These are phyloP conservation scores for Evansstolkia leycettana DNA, from an alignment of 495 filamentous ascomycete genomes.

Conservation along the genomic window DNA sequence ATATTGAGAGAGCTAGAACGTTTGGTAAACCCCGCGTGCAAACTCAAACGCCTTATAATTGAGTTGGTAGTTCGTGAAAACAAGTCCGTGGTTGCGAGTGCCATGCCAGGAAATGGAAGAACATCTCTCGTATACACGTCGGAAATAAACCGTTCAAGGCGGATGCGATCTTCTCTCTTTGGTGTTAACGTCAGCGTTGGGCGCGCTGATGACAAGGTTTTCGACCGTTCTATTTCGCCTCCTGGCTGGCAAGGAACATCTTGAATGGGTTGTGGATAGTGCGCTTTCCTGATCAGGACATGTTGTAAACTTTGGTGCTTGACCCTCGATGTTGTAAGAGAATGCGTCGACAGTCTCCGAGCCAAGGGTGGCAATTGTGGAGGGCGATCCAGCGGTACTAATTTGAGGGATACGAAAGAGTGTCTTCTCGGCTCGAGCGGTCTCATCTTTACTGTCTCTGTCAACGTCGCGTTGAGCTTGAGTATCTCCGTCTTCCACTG, in stretches of 20 bases:
- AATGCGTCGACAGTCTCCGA: slow-evolving; percentile 70
- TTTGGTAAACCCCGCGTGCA: slow-evolving; percentile 17
- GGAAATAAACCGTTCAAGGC: slow-evolving; percentile 59
- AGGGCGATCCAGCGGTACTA: slow-evolving; percentile 61
- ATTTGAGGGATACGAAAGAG: slow-evolving; percentile 48
- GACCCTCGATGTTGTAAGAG: slow-evolving; percentile 57
- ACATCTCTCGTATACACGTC: slow-evolving; percentile 80
- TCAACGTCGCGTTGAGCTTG: slow-evolving; percentile 16
- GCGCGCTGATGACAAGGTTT: slow-evolving; percentile 5
- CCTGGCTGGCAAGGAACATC: slow-evolving; percentile 11
- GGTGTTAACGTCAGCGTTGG: slow-evolving; percentile 36
- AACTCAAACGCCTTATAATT: slow-evolving; percentile 72
- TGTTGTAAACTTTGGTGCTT: slow-evolving; percentile 39
- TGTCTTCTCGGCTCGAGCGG: slow-evolving; percentile 20
- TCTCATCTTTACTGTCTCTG: slow-evolving; percentile 12
- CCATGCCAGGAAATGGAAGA: slow-evolving; percentile 81
- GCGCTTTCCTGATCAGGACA: slow-evolving; percentile 85
- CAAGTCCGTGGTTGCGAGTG: slow-evolving; percentile 43
- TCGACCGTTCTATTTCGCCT: slow-evolving; percentile 23
- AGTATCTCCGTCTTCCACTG: slow-evolving; percentile 50
- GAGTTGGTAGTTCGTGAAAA: slow-evolving; percentile 50
- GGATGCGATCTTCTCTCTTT: slow-evolving; percentile 59
- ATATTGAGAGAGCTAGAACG: slow-evolving; percentile 21
- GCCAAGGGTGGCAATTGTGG: slow-evolving; percentile 60
- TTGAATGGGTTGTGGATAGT: slow-evolving; percentile 45